Percentiles rank a stretch among this genome's conserved stretches.
phyloP scores from a whole-genome alignment of 1,284 basidiomycete genomes.

The Schizophyllum amplum region DNA sequence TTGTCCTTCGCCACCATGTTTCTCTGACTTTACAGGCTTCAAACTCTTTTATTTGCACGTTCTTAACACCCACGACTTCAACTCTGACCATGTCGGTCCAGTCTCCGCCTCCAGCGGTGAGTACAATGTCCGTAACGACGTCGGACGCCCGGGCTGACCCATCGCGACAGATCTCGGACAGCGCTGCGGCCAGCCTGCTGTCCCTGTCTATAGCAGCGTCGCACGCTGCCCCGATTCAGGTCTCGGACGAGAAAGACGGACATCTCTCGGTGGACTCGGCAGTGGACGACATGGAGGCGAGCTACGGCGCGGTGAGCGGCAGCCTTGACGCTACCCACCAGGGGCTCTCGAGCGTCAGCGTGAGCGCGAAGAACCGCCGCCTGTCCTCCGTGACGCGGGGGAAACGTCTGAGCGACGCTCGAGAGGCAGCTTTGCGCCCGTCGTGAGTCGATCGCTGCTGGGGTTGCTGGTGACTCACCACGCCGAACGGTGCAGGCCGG shows the following conservation, averaged over 20 bases:
- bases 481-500: slow-evolving; percentile 9
- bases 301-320: no score
- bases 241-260: slow-evolving; percentile 15
- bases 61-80: not conserved
- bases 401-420: slow-evolving; percentile 65
- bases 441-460: slow-evolving; percentile 41
- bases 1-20: not conserved
- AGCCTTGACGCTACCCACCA: slow-evolving; percentile 13
- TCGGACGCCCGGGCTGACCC: not conserved
- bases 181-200: slow-evolving; percentile 38
- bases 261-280: slow-evolving; percentile 8
- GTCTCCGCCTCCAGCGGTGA: not conserved
- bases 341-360: slow-evolving; percentile 22
- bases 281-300: no score
- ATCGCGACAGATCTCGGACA: slow-evolving; percentile 6
- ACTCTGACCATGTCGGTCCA: not conserved
- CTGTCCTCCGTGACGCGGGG: slow-evolving; percentile 61
- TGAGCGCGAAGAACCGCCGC: slow-evolving; percentile 52
- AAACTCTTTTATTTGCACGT: not conserved
- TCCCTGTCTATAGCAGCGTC: slow-evolving; percentile 59
- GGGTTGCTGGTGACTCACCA: slow-evolving; percentile 2
- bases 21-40: not conserved
- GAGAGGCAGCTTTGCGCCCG: slow-evolving; percentile 63
- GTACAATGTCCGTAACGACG: not conserved
- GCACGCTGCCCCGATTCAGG: slow-evolving; percentile 37